Conservation (phyloP, 2,329 filamentous ascomycete species). For the Dactylellina haptotyla region DNA sequence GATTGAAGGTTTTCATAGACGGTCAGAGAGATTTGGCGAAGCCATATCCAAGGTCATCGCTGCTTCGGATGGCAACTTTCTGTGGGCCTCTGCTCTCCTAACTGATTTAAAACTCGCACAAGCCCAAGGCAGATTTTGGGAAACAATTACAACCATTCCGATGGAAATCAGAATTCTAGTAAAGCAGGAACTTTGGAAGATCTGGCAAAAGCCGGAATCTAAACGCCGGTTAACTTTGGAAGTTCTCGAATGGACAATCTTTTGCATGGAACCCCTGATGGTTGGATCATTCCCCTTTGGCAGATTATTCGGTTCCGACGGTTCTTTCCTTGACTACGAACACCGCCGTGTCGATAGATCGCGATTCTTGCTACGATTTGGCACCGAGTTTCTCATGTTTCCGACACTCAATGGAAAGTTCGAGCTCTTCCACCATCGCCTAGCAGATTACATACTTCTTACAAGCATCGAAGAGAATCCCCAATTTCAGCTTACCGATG, state of each 20-base stretch:
- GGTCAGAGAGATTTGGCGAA: constrained; percentile 33
- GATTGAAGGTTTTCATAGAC: constrained; percentile 48
- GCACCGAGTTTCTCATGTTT: constrained; percentile 47
- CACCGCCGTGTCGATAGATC: constrained; percentile 48
- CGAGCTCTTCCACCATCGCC: constrained; percentile 45
- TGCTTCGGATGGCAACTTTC: constrained; percentile 50
- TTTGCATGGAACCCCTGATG: constrained; percentile 50
- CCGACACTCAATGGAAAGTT: constrained; percentile 47
- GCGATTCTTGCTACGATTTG: constrained; percentile 46
- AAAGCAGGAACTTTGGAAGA: constrained; percentile 50
- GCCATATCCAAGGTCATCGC: constrained; percentile 49
- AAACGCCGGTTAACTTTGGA: constrained; percentile 41
- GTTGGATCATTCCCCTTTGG: constrained; percentile 49
- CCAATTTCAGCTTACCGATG: constrained; percentile 52
- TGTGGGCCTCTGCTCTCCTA: constrained; percentile 42
- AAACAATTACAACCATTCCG: constrained; percentile 44
- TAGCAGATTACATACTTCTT: constrained; percentile 47
- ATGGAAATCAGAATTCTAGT: constrained; percentile 44
- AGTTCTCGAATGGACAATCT: constrained; percentile 51
- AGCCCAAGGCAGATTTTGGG: constrained; percentile 48
- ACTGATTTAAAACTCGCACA: constrained; percentile 47
- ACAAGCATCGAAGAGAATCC: constrained; percentile 50
- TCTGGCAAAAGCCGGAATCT: constrained; percentile 53
- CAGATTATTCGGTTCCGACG: constrained; percentile 42
- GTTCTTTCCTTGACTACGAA: constrained; percentile 52